These are phyloP conservation scores for Penicillium simplicissimum DNA, from an alignment of 495 filamentous ascomycete genomes.

Conservation along the genomic window DNA sequence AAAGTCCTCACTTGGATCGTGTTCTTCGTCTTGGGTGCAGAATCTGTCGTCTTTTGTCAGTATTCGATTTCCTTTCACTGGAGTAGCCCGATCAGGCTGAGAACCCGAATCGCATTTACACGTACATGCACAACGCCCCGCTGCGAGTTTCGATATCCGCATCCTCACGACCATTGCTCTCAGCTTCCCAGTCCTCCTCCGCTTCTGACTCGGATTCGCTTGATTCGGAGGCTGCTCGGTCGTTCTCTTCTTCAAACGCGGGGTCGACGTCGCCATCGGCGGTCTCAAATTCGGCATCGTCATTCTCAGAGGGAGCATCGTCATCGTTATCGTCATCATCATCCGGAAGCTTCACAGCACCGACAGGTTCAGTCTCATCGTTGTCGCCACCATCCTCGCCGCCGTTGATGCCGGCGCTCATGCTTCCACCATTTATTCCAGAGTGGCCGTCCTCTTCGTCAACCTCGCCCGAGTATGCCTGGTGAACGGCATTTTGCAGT, in stretches of 20 bases:
- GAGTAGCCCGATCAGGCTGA: background rate
- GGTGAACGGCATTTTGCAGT: slow-evolving; percentile 52
- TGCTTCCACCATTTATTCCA: slow-evolving; percentile 36
- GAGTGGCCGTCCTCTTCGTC: slow-evolving; percentile 44
- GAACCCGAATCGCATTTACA: slow-evolving; percentile 24
- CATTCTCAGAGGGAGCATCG: slow-evolving; percentile 47
- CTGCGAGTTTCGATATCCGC: slow-evolving; percentile 63
- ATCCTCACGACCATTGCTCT: slow-evolving; percentile 64
- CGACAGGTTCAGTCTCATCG: slow-evolving; percentile 63
- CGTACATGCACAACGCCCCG: slow-evolving; percentile 67
- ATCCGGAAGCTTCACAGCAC: slow-evolving; percentile 71
- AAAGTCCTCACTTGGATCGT: slow-evolving; percentile 85
- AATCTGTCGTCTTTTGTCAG: slow-evolving; percentile 54
- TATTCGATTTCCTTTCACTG: slow-evolving; percentile 1
- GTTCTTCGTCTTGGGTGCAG: slow-evolving; percentile 78
- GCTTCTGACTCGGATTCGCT: slow-evolving; percentile 67
- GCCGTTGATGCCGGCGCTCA: slow-evolving; percentile 25
- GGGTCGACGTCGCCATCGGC: slow-evolving; percentile 49
- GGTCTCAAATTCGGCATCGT: slow-evolving; percentile 34
- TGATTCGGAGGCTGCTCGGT: slow-evolving; percentile 52
- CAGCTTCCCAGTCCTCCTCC: slow-evolving; percentile 66
- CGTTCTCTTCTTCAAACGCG: slow-evolving; percentile 41
- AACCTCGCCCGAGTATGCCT: slow-evolving; percentile 54
- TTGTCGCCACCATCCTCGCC: slow-evolving; percentile 45
- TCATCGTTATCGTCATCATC: slow-evolving; percentile 20